A percentile compares a stretch with the other conserved stretches of the same genome.
These are phyloP conservation scores for Neurospora pannonica DNA, from an alignment of 495 filamentous ascomycete genomes.

Conservation along the genomic window DNA sequence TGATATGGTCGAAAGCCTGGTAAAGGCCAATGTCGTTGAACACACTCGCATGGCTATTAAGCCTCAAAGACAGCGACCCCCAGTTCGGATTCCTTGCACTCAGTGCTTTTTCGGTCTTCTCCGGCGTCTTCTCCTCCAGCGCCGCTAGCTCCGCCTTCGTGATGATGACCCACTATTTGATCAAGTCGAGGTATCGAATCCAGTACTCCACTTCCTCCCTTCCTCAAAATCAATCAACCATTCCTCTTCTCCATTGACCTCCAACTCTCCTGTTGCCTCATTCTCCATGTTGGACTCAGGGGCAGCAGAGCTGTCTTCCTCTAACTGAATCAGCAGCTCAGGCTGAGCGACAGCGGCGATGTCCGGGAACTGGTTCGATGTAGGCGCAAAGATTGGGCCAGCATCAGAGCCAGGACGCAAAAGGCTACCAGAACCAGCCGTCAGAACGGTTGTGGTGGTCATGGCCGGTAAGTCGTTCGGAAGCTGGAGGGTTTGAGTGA, in stretches of 20 bases:
- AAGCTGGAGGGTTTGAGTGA: neutral
- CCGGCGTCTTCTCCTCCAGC: too few species aligned
- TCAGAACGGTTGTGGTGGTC: neutral
- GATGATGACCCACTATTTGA: too few species aligned
- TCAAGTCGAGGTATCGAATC: too few species aligned
- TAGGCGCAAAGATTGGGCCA: neutral
- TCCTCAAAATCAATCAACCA: conserved; percentile 13
- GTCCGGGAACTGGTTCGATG: neutral
- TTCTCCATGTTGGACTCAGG: neutral
- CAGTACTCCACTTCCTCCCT: too few species aligned
- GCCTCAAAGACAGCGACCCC: neutral
- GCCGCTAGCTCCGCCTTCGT: too few species aligned
- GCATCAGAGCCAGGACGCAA: neutral
- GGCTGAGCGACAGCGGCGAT: neutral
- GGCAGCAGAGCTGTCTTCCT: neutral
- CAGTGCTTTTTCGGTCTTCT: too few species aligned
- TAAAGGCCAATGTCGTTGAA: neutral
- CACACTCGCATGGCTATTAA: neutral
- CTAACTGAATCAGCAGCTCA: neutral
- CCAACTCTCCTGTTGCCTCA: neutral
- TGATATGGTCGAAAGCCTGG: neutral
- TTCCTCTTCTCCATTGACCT: neutral
- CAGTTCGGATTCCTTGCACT: neutral
- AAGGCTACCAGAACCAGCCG: neutral
- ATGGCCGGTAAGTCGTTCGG: neutral